Conservation (phyloP, 176 grass and related monocot genomes). For the Aegilops sharonensis region DNA sequence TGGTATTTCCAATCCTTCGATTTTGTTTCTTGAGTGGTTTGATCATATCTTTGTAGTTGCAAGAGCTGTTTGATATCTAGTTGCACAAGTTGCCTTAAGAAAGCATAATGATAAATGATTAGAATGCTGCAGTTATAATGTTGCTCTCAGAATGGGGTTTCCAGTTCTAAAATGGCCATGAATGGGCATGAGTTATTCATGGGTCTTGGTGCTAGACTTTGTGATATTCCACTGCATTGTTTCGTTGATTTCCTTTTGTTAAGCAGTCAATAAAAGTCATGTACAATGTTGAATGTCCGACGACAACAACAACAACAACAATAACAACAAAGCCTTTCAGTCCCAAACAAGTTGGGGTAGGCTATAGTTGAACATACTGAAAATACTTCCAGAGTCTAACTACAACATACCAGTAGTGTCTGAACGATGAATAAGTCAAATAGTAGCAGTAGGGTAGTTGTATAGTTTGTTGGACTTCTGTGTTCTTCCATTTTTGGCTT, state of each 20-base stretch:
- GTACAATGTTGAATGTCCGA: not conserved
- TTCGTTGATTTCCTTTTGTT: not conserved
- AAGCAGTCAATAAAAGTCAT: not conserved
- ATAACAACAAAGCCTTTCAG: no score
- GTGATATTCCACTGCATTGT: not conserved
- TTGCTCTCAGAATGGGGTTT: not conserved
- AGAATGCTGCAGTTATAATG: not conserved
- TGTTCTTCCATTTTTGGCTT: not conserved
- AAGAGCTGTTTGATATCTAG: not conserved
- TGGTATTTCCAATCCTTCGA: constrained; percentile 52
- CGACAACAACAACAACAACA: not conserved
- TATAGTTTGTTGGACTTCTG: not conserved
- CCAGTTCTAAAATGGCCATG: not conserved
- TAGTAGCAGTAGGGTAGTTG: not conserved
- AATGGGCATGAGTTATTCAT: not conserved
- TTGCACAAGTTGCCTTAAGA: constrained; percentile 3
- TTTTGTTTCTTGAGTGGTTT: constrained; percentile 19
- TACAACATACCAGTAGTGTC: not conserved
- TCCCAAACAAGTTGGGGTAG: no score
- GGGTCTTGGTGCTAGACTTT: not conserved
- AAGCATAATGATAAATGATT: not conserved
- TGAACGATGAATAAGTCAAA: constrained; percentile 10
- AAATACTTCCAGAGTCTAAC: not conserved
- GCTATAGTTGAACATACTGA: not conserved
- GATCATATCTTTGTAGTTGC: not conserved